Conservation (phyloP, 2,329 filamentous ascomycete genomes). For the Balansia obtecta region DNA sequence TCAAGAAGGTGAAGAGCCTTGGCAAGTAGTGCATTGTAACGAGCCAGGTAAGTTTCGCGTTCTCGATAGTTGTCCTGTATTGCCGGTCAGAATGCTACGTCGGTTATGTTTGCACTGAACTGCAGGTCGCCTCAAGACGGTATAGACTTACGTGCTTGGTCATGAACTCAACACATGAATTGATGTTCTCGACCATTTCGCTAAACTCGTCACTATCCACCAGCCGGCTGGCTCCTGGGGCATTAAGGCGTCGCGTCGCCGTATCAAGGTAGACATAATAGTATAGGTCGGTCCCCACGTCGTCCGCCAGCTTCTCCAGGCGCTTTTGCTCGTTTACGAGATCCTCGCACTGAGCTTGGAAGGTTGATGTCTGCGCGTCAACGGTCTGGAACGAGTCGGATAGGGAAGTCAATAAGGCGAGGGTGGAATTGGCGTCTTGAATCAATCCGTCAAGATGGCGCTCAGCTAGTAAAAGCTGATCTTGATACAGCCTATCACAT, state of each 20-base stretch:
- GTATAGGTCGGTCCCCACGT: constrained; percentile 79
- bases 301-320: constrained; percentile 66
- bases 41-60: constrained; percentile 73
- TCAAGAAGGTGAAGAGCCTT: constrained; percentile 51
- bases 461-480: constrained; percentile 70
- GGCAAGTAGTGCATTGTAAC: constrained; percentile 70
- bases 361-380: constrained; percentile 81
- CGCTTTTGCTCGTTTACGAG: constrained; percentile 71
- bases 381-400: constrained; percentile 81
- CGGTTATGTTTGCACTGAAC: neutral
- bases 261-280: constrained; percentile 92
- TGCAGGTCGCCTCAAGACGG: no score
- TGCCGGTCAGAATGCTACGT: neutral
- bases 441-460: constrained; percentile 72
- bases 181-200: constrained; percentile 76
- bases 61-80: constrained; percentile 68
- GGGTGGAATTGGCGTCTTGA: constrained; percentile 60
- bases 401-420: constrained; percentile 64
- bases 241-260: constrained; percentile 80
- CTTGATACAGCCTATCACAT: constrained; percentile 52
- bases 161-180: constrained; percentile 91
- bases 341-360: constrained; percentile 84
- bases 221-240: constrained; percentile 74
- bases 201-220: constrained; percentile 77
- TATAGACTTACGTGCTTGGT: constrained; percentile 54